These are phyloP conservation scores for Hymenoscyphus linearis DNA, from an alignment of 2,329 filamentous ascomycete genomes.

Conservation along the genomic window DNA sequence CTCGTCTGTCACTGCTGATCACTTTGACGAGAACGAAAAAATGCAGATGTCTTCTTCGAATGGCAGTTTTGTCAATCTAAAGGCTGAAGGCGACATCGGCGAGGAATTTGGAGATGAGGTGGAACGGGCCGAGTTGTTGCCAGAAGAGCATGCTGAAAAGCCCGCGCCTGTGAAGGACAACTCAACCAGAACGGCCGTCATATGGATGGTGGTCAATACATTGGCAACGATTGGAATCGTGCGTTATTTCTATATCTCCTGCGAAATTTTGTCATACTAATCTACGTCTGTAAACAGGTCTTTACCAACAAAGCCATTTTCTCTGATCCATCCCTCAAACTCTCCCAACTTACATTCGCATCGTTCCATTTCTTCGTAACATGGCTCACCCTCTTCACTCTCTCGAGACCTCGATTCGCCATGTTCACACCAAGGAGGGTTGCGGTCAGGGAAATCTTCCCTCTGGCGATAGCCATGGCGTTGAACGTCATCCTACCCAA, in stretches of 20 bases:
- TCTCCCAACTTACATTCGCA: constrained; percentile 60
- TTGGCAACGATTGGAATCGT: constrained; percentile 59
- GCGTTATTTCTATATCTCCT: constrained; percentile 26
- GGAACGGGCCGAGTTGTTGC: constrained; percentile 40
- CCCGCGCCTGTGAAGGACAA: constrained; percentile 25
- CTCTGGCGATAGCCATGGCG: constrained; percentile 61
- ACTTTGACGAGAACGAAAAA: constrained; percentile 29
- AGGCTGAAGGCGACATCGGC: constrained; percentile 31
- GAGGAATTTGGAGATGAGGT: constrained; percentile 36
- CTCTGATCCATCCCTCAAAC: constrained; percentile 54
- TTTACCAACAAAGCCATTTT: constrained; percentile 69
- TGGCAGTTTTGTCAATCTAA: constrained; percentile 24
- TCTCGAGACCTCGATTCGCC: constrained; percentile 52
- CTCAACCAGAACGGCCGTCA: constrained; percentile 37
- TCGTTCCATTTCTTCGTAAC: constrained; percentile 65
- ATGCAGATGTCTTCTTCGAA: constrained; percentile 19
- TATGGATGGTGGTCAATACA: constrained; percentile 58
- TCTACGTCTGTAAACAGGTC: constrained; percentile 31
- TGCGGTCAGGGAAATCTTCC: constrained; percentile 51
- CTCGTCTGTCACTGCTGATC: constrained; percentile 25
- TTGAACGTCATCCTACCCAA: constrained; percentile 66
- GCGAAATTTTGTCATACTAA: background rate
- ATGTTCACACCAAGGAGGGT: constrained; percentile 55
- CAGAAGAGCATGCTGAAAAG: constrained; percentile 30
- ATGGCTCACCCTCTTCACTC: constrained; percentile 54